Evolutionary conservation across 2,329 filamentous ascomycete genomes (phyloP).

Genomic region (Zymoseptoria passerinii): DNA sequence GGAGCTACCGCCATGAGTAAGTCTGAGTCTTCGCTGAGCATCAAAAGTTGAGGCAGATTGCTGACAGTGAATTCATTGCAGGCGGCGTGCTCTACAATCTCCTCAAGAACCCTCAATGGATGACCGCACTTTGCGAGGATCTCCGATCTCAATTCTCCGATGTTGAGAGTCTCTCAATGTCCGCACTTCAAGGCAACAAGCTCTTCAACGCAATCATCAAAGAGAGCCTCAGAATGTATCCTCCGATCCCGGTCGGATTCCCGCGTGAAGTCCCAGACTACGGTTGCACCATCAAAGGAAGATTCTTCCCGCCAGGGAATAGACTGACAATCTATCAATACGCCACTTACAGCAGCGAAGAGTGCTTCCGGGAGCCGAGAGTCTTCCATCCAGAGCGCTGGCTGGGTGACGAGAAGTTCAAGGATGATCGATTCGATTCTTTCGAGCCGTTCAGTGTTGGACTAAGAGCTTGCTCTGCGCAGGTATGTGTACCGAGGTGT

Average conservation of each 20-base stretch:
- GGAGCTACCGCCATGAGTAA: conserved; percentile 34
- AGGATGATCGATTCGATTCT: conserved; percentile 20
- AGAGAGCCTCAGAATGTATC: conserved; percentile 31
- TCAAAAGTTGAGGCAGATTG: conserved; percentile 52
- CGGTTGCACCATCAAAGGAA: conserved; percentile 15
- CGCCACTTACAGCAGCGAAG: conserved; percentile 10
- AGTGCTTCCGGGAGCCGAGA: conserved; percentile 14
- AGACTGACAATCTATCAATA: conserved; percentile 12
- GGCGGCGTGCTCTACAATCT: conserved; percentile 25
- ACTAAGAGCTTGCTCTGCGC: conserved; percentile 12
- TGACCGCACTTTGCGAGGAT: conserved; percentile 27
- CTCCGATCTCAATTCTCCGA: conserved; percentile 26
- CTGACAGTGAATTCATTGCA: conserved; percentile 15
- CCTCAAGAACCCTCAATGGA: conserved; percentile 21
- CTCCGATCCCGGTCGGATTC: conserved; percentile 25
- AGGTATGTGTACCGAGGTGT: background rate
- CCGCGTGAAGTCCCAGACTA: conserved; percentile 18
- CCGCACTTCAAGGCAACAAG: conserved; percentile 24
- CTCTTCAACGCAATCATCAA: conserved; percentile 32
- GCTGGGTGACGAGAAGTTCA: conserved; percentile 19
- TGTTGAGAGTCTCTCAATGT: conserved; percentile 25
- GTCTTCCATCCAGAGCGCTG: conserved; percentile 26
- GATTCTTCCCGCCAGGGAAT: conserved; percentile 11
- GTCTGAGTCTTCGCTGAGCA: conserved; percentile 59
- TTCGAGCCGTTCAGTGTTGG: conserved; percentile 24